Percentiles rank a stretch among this genome's conserved stretches.
phyloP scores from a whole-genome alignment of 169 alveolate genomes.

The Theileria luwenshuni region DNA sequence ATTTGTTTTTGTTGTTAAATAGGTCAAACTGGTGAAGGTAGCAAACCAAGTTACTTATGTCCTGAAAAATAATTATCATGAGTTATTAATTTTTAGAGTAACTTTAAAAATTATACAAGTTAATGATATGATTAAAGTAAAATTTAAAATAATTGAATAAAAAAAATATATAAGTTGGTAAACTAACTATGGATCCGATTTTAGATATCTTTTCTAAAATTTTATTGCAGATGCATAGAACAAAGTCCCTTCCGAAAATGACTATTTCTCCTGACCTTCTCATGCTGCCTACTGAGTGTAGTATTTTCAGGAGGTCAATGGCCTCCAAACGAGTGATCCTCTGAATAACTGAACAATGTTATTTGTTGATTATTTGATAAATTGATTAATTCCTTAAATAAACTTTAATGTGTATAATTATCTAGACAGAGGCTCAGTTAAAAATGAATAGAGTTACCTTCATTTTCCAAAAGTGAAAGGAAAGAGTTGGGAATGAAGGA shows the following conservation, averaged over 20 bases:
- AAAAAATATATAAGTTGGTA: neutral
- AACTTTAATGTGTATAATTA: neutral
- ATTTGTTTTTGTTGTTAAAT: neutral
- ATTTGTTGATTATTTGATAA: neutral
- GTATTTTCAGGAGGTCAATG: conserved; percentile 34
- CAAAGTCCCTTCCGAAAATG: conserved; percentile 31
- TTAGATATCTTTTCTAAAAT: conserved; percentile 43
- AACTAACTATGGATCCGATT: conserved; percentile 54
- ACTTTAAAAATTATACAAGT: neutral
- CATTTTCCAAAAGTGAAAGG: conserved; percentile 50
- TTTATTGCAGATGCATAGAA: conserved; percentile 16
- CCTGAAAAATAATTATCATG: no score
- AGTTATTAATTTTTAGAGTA: no score
- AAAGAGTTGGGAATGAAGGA: conserved; percentile 25
- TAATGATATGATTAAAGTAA: conserved; percentile 12
- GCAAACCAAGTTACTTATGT: conserved; percentile 10
- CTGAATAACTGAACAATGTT: conserved; percentile 39
- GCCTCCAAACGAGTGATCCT: conserved; percentile 34
- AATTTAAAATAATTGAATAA: conserved; percentile 44
- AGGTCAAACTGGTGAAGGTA: neutral
- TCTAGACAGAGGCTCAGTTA: neutral
- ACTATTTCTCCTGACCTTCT: neutral
- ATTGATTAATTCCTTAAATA: neutral
- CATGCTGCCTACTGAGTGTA: conserved; percentile 47
- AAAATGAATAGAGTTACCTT: conserved; percentile 30